phyloP scores from a whole-genome alignment of 2,329 filamentous ascomycete genomes.

The Coniochaeta sp. region DNA sequence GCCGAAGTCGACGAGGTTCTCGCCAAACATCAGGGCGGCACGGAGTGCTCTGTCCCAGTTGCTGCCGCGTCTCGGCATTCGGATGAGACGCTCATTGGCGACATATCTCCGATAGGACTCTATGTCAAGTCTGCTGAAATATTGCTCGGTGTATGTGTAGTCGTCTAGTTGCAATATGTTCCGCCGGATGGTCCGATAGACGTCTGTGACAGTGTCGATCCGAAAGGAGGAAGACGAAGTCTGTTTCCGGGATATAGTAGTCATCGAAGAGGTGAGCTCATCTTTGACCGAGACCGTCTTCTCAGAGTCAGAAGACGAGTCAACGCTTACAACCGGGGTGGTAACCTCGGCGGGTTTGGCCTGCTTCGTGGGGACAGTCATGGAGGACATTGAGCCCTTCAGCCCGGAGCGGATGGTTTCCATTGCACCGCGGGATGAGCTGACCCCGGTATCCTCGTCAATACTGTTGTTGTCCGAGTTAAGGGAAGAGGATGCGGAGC shows the following conservation, averaged over 20 bases:
- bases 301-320: slow-evolving; percentile 5
- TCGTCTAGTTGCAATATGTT: slow-evolving; percentile 18
- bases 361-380: slow-evolving; percentile 4
- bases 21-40: slow-evolving; percentile 31
- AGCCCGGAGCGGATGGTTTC: slow-evolving; percentile 12
- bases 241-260: slow-evolving; percentile 6
- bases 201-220: slow-evolving; percentile 14
- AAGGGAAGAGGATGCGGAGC: slow-evolving; percentile 9
- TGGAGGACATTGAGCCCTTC: slow-evolving; percentile 9
- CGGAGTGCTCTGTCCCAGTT: slow-evolving; percentile 32
- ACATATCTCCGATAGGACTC: slow-evolving; percentile 27
- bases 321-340: slow-evolving; percentile 2
- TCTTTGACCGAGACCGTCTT: slow-evolving; percentile 7
- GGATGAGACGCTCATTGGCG: slow-evolving; percentile 29
- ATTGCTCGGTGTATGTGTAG: slow-evolving; percentile 14
- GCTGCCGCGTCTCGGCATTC: slow-evolving; percentile 32
- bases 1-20: slow-evolving; percentile 29
- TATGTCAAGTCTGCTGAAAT: slow-evolving; percentile 18
- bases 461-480: slow-evolving; percentile 6
- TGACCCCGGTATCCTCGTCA: slow-evolving; percentile 3
- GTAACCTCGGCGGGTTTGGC: slow-evolving; percentile 6
- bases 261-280: slow-evolving; percentile 4
- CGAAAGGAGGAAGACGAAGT: slow-evolving; percentile 8
- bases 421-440: slow-evolving; percentile 6
- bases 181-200: slow-evolving; percentile 9